phyloP scores from a whole-genome alignment of 441 rosid species.

The Jatropha podagrica region DNA sequence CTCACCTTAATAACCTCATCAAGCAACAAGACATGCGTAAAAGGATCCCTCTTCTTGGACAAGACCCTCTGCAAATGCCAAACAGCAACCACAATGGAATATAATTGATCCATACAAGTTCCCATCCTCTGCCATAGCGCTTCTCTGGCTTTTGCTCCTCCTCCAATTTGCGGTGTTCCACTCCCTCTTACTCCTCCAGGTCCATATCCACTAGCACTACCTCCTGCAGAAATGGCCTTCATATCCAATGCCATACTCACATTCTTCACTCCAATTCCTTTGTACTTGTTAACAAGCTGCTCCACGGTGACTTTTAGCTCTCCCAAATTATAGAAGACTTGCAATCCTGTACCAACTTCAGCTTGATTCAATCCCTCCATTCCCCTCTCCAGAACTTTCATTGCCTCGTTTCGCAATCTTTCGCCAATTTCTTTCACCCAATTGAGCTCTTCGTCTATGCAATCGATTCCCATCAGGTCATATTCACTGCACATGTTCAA shows the following conservation, averaged over 20 bases:
- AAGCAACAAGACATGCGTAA: constrained; percentile 86
- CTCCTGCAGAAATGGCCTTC: constrained; percentile 64
- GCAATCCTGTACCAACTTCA: constrained; percentile 95
- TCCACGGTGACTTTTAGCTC: constrained; percentile 78
- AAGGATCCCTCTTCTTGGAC: constrained; percentile 96
- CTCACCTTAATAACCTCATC: constrained; percentile 91
- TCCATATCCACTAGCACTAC: constrained; percentile 53
- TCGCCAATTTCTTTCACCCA: constrained; percentile 68
- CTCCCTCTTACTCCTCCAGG: constrained; percentile 93
- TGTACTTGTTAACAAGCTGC: constrained; percentile 74
- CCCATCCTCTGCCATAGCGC: constrained; percentile 92
- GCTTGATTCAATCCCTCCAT: constrained; percentile 97
- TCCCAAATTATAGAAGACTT: constrained; percentile 91
- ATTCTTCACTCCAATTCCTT: constrained; percentile 74
- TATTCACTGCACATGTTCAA: constrained; percentile 72
- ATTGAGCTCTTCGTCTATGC: constrained; percentile 69
- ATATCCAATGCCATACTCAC: constrained; percentile 76
- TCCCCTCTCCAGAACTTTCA: constrained; percentile 84
- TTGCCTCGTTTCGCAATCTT: constrained; percentile 62
- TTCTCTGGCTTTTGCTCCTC: constrained; percentile 86
- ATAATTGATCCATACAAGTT: constrained; percentile 83
- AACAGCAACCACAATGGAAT: constrained; percentile 72
- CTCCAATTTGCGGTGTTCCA: constrained; percentile 93
- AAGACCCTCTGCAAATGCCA: constrained; percentile 99
- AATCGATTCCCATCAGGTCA: constrained; percentile 68